phyloP scores from a whole-genome alignment of 805 yeast genomes.

The Candida sphagnicola region DNA sequence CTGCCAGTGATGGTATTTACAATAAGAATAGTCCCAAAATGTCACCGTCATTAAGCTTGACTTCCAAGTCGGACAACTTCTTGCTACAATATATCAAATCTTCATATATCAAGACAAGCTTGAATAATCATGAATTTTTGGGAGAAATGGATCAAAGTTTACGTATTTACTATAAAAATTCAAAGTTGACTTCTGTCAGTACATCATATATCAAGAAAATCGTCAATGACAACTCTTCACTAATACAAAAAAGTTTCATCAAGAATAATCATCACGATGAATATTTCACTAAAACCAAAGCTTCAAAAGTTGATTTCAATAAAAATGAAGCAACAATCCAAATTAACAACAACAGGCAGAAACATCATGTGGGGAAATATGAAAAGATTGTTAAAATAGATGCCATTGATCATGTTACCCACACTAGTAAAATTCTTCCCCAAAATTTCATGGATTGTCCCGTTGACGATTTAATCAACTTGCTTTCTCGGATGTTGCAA shows the following conservation, averaged over 20 bases:
- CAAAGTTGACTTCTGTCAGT: too few relatives aligned
- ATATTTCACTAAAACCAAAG: too few relatives aligned
- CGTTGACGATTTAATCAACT: constrained; percentile 61
- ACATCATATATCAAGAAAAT: too few relatives aligned
- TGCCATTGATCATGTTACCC: not conserved
- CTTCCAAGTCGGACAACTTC: constrained; percentile 13
- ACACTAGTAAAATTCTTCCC: constrained; percentile 30
- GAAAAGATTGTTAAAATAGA: not conserved
- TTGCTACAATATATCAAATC: constrained; percentile 18
- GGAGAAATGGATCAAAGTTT: constrained; percentile 2
- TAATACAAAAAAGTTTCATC: too few relatives aligned
- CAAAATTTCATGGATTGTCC: constrained; percentile 60
- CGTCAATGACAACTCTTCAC: not conserved
- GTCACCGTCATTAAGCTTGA: not conserved
- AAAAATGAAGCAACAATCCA: too few relatives aligned
- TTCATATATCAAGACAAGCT: constrained; percentile 10
- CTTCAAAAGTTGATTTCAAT: too few relatives aligned
- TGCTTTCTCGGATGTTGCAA: constrained; percentile 76
- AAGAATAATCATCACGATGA: too few relatives aligned
- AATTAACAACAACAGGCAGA: not conserved
- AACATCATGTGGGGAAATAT: too few relatives aligned
- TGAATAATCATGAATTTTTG: constrained; percentile 13
- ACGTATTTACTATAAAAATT: too few relatives aligned
- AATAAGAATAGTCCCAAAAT: not conserved
- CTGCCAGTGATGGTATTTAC: not conserved